Evolutionary conservation across 2,329 filamentous ascomycete species (phyloP).

Genomic region (Fusarium nodosum): DNA sequence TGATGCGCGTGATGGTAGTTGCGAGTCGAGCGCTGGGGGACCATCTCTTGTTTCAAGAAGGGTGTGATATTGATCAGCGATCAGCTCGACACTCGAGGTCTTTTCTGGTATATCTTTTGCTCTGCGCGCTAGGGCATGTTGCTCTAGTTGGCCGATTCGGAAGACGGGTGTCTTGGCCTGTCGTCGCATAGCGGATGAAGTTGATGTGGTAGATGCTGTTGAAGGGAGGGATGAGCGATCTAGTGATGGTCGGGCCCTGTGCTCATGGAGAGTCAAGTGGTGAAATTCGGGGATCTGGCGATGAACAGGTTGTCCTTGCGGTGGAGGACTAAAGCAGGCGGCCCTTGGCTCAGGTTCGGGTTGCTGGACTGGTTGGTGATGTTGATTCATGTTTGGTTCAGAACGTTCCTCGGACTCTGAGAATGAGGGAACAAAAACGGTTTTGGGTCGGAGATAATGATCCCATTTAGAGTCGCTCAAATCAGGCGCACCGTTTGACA

Average conservation of each 20-base stretch:
- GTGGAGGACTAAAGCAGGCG: conserved; percentile 27
- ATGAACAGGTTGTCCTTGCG: conserved; percentile 36
- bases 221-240: conserved; percentile 49
- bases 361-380: conserved; percentile 5
- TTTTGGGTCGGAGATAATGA: conserved; percentile 48
- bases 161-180: conserved; percentile 67
- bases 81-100: conserved; percentile 61
- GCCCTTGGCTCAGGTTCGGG: conserved; percentile 30
- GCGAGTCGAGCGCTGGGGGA: conserved; percentile 54
- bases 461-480: conserved; percentile 51
- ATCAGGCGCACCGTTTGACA: conserved; percentile 45
- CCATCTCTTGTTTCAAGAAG: conserved; percentile 58
- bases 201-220: conserved; percentile 55
- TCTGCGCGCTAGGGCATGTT: conserved; percentile 42
- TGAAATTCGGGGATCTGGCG: conserved; percentile 48
- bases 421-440: conserved; percentile 37
- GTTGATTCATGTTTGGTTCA: conserved; percentile 22
- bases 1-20: conserved; percentile 31
- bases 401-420: conserved; percentile 35
- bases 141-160: conserved; percentile 64
- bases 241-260: conserved; percentile 42
- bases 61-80: conserved; percentile 66
- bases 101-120: conserved; percentile 49
- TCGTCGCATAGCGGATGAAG: conserved; percentile 56
- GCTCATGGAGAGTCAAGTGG: conserved; percentile 44